These are phyloP conservation scores for Cutaneotrichosporon daszewskae DNA, from an alignment of 1,284 basidiomycete genomes.

Conservation along the genomic window DNA sequence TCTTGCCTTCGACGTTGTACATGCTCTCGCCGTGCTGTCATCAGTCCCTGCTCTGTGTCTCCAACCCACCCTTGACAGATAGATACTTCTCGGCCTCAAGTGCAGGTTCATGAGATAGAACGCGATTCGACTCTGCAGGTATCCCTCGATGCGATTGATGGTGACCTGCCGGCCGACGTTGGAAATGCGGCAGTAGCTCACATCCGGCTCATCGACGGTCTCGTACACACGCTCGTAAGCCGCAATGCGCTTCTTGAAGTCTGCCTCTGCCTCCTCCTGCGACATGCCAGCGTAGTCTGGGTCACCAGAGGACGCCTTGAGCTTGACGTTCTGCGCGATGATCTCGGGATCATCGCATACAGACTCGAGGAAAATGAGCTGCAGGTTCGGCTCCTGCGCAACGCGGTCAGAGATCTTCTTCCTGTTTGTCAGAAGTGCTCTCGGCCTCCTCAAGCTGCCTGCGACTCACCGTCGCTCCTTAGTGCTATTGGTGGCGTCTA, in stretches of 20 bases:
- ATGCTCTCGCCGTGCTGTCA: constrained; percentile 94
- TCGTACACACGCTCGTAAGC: constrained; percentile 97
- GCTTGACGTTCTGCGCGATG: constrained; percentile 89
- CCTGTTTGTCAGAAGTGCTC: constrained; percentile 47
- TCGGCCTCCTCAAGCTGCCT: background rate
- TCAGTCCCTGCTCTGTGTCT: background rate
- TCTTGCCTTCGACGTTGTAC: constrained; percentile 93
- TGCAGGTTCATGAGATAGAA: constrained; percentile 99
- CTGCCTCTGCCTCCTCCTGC: constrained; percentile 74
- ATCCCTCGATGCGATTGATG: constrained; percentile 79
- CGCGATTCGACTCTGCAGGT: constrained; percentile 91
- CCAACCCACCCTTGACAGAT: constrained; percentile 75
- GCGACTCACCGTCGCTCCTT: constrained; percentile 58
- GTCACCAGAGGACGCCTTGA: constrained; percentile 93
- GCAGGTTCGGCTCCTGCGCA: constrained; percentile 81
- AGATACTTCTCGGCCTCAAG: constrained; percentile 92
- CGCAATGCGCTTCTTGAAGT: constrained; percentile 85
- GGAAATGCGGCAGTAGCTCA: constrained; percentile 79
- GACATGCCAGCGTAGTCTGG: constrained; percentile 93
- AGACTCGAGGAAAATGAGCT: constrained; percentile 89
- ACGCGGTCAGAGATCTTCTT: constrained; percentile 75
- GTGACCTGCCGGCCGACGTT: constrained; percentile 83
- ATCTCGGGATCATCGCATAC: constrained; percentile 88
- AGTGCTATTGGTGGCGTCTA: constrained; percentile 93
- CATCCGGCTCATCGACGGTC: constrained; percentile 78